These are phyloP conservation scores for Laetiporus sulphureus DNA, from an alignment of 1,284 basidiomycete species.

Conservation along the genomic window DNA sequence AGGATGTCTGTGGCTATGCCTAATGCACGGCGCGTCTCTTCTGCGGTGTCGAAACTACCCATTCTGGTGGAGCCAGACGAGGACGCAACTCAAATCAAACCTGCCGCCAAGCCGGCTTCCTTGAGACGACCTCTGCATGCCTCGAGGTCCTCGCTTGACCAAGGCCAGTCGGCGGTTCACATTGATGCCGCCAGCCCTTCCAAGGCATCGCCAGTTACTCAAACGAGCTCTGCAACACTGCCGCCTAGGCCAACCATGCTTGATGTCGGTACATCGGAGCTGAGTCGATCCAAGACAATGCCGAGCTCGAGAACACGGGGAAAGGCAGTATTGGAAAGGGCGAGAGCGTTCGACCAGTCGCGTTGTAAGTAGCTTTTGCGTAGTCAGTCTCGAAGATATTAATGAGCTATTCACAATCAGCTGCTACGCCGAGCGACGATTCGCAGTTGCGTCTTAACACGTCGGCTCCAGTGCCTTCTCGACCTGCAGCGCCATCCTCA, in stretches of 20 bases:
- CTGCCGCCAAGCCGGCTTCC: no score
- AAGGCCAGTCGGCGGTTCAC: no score
- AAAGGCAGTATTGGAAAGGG: constrained; percentile 43
- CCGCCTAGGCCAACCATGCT: constrained; percentile 12
- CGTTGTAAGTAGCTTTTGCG: constrained; percentile 12
- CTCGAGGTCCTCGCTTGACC: no score
- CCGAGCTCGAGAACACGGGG: constrained; percentile 26
- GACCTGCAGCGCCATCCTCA: constrained; percentile 22
- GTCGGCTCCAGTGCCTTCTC: constrained; percentile 36
- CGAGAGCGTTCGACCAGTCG: constrained; percentile 30
- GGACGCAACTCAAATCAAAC: no score
- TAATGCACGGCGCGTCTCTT: constrained; percentile 7
- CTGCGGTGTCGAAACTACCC: not conserved
- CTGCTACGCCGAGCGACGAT: constrained; percentile 11
- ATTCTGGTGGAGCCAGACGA: not conserved
- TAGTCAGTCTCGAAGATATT: not conserved
- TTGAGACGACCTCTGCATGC: no score
- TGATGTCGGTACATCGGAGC: constrained; percentile 7
- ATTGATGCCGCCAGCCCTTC: no score
- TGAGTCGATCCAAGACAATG: constrained; percentile 19
- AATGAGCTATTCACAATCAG: no score
- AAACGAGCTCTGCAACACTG: constrained; percentile 16
- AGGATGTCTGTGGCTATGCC: constrained; percentile 7
- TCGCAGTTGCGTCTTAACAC: constrained; percentile 16
- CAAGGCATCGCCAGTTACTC: constrained; percentile 1